Conservation (phyloP, 306 rosid genomes). For the Notholithocarpus densiflorus region DNA sequence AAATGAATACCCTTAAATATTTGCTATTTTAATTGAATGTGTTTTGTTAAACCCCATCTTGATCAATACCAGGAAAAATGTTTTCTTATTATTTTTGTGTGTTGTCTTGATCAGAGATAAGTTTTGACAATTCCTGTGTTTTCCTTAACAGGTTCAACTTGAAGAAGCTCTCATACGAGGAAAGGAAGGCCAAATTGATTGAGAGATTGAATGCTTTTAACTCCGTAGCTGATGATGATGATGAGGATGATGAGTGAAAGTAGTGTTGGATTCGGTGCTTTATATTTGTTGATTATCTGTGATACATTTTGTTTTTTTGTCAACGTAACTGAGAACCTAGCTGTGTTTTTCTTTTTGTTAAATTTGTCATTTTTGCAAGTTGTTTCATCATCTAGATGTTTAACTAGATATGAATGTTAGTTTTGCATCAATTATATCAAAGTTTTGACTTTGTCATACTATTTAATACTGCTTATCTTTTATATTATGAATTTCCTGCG, state of each 20-base stretch:
- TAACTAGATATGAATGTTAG: not conserved
- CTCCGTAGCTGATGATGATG: conserved; percentile 43
- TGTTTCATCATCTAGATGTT: not conserved
- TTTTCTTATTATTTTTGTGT: not conserved
- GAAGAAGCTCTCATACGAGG: conserved; percentile 73
- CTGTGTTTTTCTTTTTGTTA: not conserved
- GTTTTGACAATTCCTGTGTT: not conserved
- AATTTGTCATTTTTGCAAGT: not conserved
- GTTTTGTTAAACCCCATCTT: not conserved
- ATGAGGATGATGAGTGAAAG: conserved; percentile 34
- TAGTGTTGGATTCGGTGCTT: not conserved
- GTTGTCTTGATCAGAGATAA: not conserved
- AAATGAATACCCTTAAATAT: not conserved
- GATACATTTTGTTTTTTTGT: not conserved
- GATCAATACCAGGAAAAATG: not conserved
- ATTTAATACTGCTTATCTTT: not conserved
- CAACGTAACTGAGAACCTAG: not conserved
- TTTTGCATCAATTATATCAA: not conserved
- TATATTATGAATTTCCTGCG: too few species aligned
- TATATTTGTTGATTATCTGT: not conserved
- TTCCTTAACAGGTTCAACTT: conserved; percentile 38
- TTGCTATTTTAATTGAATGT: not conserved
- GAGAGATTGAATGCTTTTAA: conserved; percentile 59
- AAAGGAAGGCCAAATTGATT: conserved; percentile 55
- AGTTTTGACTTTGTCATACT: not conserved